Conservation (phyloP, 768 basidiomycete genomes). For the Mycena belliarum region DNA sequence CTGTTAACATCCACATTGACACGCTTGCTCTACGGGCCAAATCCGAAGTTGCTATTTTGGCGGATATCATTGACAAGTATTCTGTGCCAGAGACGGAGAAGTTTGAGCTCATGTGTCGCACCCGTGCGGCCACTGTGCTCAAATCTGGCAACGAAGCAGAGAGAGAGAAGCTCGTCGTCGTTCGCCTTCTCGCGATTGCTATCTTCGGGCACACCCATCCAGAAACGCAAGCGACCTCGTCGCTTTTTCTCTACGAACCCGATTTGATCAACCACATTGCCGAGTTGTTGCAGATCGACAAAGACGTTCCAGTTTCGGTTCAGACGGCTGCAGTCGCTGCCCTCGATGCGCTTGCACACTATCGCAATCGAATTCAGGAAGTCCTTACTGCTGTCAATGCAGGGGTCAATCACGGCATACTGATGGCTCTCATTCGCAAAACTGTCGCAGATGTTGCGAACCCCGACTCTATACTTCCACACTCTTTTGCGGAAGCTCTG, state of each 20-base stretch:
- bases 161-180: constrained; percentile 77
- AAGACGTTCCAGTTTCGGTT: constrained; percentile 65
- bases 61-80: constrained; percentile 67
- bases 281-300: constrained; percentile 83
- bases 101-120: constrained; percentile 85
- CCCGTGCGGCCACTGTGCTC: constrained; percentile 76
- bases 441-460: constrained; percentile 73
- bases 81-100: constrained; percentile 79
- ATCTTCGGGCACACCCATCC: constrained; percentile 87
- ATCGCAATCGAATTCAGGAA: constrained; percentile 81
- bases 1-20: constrained; percentile 63
- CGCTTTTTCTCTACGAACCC: constrained; percentile 92
- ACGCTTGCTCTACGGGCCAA: constrained; percentile 60
- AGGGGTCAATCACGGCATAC: constrained; percentile 91
- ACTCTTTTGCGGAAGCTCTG: constrained; percentile 81
- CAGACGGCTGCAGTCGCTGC: constrained; percentile 86
- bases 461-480: constrained; percentile 64
- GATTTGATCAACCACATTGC: constrained; percentile 88
- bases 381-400: constrained; percentile 90
- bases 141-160: constrained; percentile 56
- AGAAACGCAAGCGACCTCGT: constrained; percentile 76
- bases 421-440: constrained; percentile 87
- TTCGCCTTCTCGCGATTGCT: constrained; percentile 84
- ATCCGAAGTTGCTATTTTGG: constrained; percentile 74
- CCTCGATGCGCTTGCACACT: constrained; percentile 88